These are phyloP conservation scores for Wallemia mellicola DNA, from an alignment of 1,284 basidiomycete genomes.

Conservation along the genomic window DNA sequence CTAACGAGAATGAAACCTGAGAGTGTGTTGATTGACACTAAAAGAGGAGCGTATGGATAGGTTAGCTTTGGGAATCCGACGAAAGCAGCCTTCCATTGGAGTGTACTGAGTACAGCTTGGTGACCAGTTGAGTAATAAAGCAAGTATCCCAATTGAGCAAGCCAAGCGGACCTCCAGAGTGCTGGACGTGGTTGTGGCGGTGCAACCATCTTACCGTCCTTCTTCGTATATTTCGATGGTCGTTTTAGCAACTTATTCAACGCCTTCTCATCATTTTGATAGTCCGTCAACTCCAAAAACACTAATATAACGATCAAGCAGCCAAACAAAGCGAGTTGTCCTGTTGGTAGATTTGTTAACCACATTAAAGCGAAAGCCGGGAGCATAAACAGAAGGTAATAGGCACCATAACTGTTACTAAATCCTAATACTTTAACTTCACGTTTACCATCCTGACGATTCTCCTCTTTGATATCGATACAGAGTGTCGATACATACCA, in stretches of 20 bases:
- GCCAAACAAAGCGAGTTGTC: slow-evolving; percentile 42
- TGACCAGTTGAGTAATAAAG: slow-evolving; percentile 73
- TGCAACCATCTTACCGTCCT: slow-evolving; percentile 19
- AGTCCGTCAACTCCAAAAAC: slow-evolving; percentile 47
- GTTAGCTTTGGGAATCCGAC: slow-evolving; percentile 32
- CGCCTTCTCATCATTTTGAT: slow-evolving; percentile 34
- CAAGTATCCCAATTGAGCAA: slow-evolving; percentile 43
- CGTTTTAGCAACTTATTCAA: slow-evolving; percentile 16
- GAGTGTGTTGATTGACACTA: slow-evolving; percentile 54
- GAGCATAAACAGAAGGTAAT: slow-evolving; percentile 51
- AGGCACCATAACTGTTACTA: slow-evolving; percentile 63
- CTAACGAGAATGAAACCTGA: slow-evolving; percentile 36
- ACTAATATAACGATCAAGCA: slow-evolving; percentile 32
- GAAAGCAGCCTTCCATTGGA: slow-evolving; percentile 92
- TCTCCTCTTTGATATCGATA: slow-evolving; percentile 26
- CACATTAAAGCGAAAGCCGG: slow-evolving; percentile 32
- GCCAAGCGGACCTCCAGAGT: slow-evolving; percentile 36
- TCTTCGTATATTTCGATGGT: slow-evolving; percentile 17
- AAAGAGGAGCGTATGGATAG: slow-evolving; percentile 44
- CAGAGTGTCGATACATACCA: slow-evolving; percentile 45
- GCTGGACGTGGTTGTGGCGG: slow-evolving; percentile 16
- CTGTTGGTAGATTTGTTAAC: slow-evolving; percentile 41
- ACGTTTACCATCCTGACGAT: slow-evolving; percentile 12
- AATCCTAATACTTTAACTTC: slow-evolving; percentile 50
- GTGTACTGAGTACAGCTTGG: slow-evolving; percentile 56